Evolutionary conservation across 2,329 filamentous ascomycete species (phyloP), one percentile per base, ranked within the genome.

Genomic region (Colletotrichum sidae): DNA sequence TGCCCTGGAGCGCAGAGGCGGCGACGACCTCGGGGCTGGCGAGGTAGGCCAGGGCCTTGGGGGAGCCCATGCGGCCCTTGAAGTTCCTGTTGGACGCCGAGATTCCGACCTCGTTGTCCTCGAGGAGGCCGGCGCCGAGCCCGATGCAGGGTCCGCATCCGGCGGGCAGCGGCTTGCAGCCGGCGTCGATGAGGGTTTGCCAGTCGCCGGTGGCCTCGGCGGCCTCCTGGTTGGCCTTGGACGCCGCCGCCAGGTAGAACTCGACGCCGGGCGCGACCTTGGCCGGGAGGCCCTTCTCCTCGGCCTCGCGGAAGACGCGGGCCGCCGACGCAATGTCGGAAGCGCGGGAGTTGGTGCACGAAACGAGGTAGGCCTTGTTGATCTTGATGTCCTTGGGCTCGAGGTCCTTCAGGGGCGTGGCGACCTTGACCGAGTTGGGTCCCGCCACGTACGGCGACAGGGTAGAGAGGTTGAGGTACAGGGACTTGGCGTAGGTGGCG

Each of bases 21-120:
- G 95, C 95, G 1, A 98, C 95, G 2, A 97, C 90, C 73, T 97
- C 94, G 1, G 96, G 94, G 69, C 91, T 95, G 6, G 90, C 92
- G 1, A 97, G 88, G 75, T 97, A 97, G 0, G 93, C 93, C 72
- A 93, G 89, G 0, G 93, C 92, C 6, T 92, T 88, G 3, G 86
- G 88, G 12, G 86, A 90, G 3, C 94, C 94, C 92, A 97, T 96
- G 3, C 94, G 88, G 0, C 94, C 94, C 78, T 94, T 94, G 83
- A 94, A 97, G 77, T 97, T 97, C 10, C 94, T 85, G 81, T 97
- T 97, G 55, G 85, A 89, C 0, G 93, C 92, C 67, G 85, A 90
- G 70, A 97, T 94, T 25, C 94, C 94, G 9, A 94, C 89, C 79
- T 97, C 94, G n/a, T 92, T 93, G 2, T 87, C 85, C 76, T 97